A percentile compares a stretch with the other conserved stretches of the same genome.
phyloP scores from a whole-genome alignment of 2,329 filamentous ascomycete species.

The Drechslera avenae region DNA sequence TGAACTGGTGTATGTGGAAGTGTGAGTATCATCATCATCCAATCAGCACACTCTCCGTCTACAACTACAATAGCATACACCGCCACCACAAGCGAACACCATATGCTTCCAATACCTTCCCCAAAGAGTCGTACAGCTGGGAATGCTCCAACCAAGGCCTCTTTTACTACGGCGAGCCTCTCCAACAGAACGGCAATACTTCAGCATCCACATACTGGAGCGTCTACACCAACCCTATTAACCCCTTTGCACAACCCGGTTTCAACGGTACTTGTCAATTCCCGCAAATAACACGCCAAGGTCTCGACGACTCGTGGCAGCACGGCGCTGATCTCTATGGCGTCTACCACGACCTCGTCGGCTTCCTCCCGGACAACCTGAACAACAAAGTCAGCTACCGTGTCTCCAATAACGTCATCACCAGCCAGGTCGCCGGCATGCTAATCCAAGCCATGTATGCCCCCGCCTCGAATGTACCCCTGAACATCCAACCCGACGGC shows the following conservation, averaged over 20 bases:
- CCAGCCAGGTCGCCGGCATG: constrained; percentile 79
- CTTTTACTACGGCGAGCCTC: constrained; percentile 69
- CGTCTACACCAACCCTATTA: constrained; percentile 64
- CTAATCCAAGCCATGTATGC: constrained; percentile 69
- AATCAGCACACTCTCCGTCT: not conserved
- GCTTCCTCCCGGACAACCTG: constrained; percentile 65
- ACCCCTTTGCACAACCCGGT: constrained; percentile 69
- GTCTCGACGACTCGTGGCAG: constrained; percentile 74
- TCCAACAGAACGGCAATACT: constrained; percentile 52
- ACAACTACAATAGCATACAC: constrained; percentile 59
- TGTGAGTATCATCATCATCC: constrained; percentile 55
- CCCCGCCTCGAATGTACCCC: constrained; percentile 9
- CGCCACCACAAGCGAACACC: constrained; percentile 85
- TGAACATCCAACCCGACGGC: constrained; percentile 57
- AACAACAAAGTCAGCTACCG: constrained; percentile 63
- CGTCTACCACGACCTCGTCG: constrained; percentile 74
- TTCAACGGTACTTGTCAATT: constrained; percentile 79
- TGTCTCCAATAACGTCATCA: constrained; percentile 83
- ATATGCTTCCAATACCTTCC: constrained; percentile 78
- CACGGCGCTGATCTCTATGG: constrained; percentile 77
- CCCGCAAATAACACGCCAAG: constrained; percentile 75
- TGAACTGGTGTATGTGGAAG: constrained; percentile 74
- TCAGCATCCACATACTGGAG: constrained; percentile 69
- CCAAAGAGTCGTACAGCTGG: constrained; percentile 74
- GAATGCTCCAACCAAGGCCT: constrained; percentile 72